Base-by-base conservation (phyloP, 2,329 filamentous ascomycete species). In the Epichloe festucae region DNA sequence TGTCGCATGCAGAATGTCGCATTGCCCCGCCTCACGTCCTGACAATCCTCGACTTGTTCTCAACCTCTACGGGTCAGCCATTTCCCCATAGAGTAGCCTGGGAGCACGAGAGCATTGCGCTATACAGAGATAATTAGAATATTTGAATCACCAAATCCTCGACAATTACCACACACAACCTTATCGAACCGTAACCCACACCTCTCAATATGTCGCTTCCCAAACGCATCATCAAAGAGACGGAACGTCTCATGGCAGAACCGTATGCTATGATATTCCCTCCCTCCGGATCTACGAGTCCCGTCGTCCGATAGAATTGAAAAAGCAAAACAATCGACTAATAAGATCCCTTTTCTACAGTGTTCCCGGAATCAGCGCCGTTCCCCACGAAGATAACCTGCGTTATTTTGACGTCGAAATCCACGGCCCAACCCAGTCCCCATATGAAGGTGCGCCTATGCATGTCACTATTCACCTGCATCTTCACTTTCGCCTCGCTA, bases 381-480 rank as follows among this genome's bases (percentile, higher is more conserved):
- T 94, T 49, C 94, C 94, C 47, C 93, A 97, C 68, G 89, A 96
- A 62, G 93, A 98, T 62, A 98, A 98, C 71, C 80, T 97, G 53
- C 82, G 93, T 60, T 98, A 98, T 71, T 98, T 98, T 63, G 94
- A 98, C 67, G 94, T 98, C 59, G 89, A 87, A 62, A 96, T 98
- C 65, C 84, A 96, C 65, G 91, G 91, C 5, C 91, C 91, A 21
- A 82, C 84, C 40, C 86, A 90, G 64, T 96, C 91, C 52, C 93
- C 93, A 54, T 97, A 97, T 65, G 90, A 97, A 77, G 89, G 91
- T 94, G 64, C 53, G 73, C 63, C 41, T 19, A 14, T 39, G 10
- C 17, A 31, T 23, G 34, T 35, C 23, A 41, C 27, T 7, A 23
- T 14, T 14, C 27, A 12, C 7, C 38, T 42, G n/a, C 34, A 53